Conservation (phyloP, 148 eudicot species). For the Mesembryanthemum crystallinum region DNA sequence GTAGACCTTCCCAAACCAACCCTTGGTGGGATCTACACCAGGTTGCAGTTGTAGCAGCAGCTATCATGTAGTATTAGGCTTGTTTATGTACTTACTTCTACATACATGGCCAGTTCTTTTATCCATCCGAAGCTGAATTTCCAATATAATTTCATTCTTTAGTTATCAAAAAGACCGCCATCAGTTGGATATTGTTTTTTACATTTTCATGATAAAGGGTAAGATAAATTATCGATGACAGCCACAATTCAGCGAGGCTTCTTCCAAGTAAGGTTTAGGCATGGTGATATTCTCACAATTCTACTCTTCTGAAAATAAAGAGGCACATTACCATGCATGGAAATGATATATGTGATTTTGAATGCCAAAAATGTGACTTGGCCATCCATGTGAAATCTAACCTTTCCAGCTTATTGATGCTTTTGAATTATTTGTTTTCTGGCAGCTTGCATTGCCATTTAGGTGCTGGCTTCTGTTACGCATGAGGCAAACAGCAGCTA, state of each 20-base stretch:
- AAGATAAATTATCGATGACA: neutral
- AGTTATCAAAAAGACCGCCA: neutral
- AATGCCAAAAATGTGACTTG: neutral
- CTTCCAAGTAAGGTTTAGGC: neutral
- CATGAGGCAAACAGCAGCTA: neutral
- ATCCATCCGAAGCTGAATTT: too few species aligned
- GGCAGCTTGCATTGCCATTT: neutral
- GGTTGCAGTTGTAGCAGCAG: too few species aligned
- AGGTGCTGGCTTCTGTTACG: neutral
- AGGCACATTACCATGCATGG: neutral
- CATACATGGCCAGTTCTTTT: too few species aligned
- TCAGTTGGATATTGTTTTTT: neutral
- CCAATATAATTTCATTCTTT: neutral
- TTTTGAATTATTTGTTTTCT: slow-evolving; percentile 8
- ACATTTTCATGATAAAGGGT: neutral
- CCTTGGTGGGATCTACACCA: too few species aligned
- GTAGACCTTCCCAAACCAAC: too few species aligned
- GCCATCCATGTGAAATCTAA: slow-evolving; percentile 8
- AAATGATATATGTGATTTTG: neutral
- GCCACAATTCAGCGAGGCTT: neutral
- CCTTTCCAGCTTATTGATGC: neutral
- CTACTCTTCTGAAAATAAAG: neutral
- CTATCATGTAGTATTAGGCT: too few species aligned
- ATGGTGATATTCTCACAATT: neutral
- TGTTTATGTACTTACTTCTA: too few species aligned